These are phyloP conservation scores for Trichoderma cornu-damae DNA, from an alignment of 2,329 filamentous ascomycete species.

Conservation along the genomic window DNA sequence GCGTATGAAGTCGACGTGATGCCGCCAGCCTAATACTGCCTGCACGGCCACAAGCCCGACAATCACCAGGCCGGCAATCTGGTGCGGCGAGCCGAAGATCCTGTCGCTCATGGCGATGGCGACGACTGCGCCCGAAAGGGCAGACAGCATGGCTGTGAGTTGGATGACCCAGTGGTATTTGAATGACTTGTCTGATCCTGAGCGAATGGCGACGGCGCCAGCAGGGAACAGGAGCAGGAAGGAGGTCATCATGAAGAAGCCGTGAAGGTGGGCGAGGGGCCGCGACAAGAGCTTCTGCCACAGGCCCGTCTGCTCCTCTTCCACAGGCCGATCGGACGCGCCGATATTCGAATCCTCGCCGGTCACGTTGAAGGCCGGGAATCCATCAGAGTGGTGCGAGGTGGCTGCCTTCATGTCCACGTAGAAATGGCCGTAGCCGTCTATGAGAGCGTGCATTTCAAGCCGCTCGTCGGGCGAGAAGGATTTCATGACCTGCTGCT, in stretches of 20 bases:
- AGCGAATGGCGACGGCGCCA: slow-evolving; percentile 21
- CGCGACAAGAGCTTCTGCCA: not conserved
- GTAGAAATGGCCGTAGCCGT: slow-evolving; percentile 21
- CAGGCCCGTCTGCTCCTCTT: not conserved
- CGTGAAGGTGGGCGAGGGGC: slow-evolving; percentile 19
- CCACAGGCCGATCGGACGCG: slow-evolving; percentile 18
- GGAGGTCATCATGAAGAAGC: slow-evolving; percentile 20
- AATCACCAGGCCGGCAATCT: slow-evolving; percentile 19
- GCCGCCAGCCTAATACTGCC: slow-evolving; percentile 20
- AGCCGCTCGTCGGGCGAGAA: slow-evolving; percentile 19
- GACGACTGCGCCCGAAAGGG: slow-evolving; percentile 10
- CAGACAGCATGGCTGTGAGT: not conserved
- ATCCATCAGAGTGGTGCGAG: slow-evolving; percentile 14
- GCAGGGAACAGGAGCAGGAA: slow-evolving; percentile 21
- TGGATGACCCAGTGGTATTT: slow-evolving; percentile 24
- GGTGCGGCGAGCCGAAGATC: slow-evolving; percentile 18
- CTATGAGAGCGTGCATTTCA: slow-evolving; percentile 18
- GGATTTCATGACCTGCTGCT: slow-evolving; percentile 21
- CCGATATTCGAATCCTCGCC: slow-evolving; percentile 4
- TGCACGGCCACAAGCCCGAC: slow-evolving; percentile 16
- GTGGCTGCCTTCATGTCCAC: slow-evolving; percentile 22
- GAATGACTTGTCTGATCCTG: slow-evolving; percentile 19
- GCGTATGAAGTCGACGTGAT: slow-evolving; percentile 22
- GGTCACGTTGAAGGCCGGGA: slow-evolving; percentile 10
- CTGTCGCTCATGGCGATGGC: slow-evolving; percentile 9